These are phyloP conservation scores for Multifurca ochricompacta DNA, from an alignment of 768 basidiomycete species.

Conservation along the genomic window DNA sequence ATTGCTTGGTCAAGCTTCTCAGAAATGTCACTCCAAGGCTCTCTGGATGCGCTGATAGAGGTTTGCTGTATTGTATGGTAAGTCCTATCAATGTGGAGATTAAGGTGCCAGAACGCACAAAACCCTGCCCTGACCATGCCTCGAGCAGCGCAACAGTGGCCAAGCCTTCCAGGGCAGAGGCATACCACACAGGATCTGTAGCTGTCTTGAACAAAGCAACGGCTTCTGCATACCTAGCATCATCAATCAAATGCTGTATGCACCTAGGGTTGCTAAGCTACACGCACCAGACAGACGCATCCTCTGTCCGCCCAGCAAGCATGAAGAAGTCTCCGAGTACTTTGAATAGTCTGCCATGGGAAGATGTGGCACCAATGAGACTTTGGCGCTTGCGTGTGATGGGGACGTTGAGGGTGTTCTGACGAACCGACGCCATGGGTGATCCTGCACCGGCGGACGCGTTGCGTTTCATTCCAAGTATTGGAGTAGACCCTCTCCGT, in stretches of 20 bases:
- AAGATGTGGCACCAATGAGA: slow-evolving; percentile 58
- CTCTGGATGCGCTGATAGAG: slow-evolving; percentile 31
- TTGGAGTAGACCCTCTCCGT: slow-evolving; percentile 25
- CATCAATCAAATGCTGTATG: slow-evolving; percentile 21
- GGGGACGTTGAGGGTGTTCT: slow-evolving; percentile 42
- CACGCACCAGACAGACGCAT: slow-evolving; percentile 70
- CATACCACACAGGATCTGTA: slow-evolving; percentile 84
- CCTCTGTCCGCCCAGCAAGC: slow-evolving; percentile 75
- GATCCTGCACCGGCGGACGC: slow-evolving; percentile 38
- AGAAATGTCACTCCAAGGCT: slow-evolving; percentile 68
- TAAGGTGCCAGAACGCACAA: slow-evolving; percentile 40
- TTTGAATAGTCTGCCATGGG: slow-evolving; percentile 82
- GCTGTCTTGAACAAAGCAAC: slow-evolving; percentile 64
- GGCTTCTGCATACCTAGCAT: slow-evolving; percentile 77
- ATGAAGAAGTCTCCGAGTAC: slow-evolving; percentile 84
- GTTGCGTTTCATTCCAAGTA: slow-evolving; percentile 42
- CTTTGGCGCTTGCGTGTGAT: slow-evolving; percentile 51
- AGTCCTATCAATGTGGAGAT: background rate
- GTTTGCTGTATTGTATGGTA: slow-evolving; percentile 10
- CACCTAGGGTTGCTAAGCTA: slow-evolving; percentile 2
- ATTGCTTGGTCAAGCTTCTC: slow-evolving; percentile 61
- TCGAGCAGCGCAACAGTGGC: slow-evolving; percentile 75
- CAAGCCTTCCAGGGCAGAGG: slow-evolving; percentile 77
- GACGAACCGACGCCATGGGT: slow-evolving; percentile 35
- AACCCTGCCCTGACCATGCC: slow-evolving; percentile 73